Base-by-base conservation (phyloP, 2,329 filamentous ascomycete genomes). In the Paecilomyces fulvus region DNA sequence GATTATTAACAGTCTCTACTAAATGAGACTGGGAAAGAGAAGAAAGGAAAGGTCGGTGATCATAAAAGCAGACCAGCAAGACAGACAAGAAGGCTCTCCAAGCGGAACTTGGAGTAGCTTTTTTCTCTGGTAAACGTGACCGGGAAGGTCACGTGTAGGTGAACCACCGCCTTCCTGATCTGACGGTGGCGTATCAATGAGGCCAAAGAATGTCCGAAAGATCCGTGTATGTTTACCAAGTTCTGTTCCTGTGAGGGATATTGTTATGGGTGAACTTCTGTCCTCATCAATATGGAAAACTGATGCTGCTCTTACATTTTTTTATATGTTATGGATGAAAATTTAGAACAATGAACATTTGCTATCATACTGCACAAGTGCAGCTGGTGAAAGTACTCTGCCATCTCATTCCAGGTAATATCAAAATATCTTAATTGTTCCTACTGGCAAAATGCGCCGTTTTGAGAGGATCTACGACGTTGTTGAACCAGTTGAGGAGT, bases 401-500 rank as follows among this genome's bases (percentile, higher is more conserved):
- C 5, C 25, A 28, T 28, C 2, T 28, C 1, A 28, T 5, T 28
- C 7, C 25, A 1, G 25, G 25, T 28, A 28, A 28, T 28, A 28
- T 28, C 25, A 28, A 28, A 2, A 28, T 28, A 28, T 28, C 25
- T 28, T 3, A 28, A 5, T 5, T 28, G 25, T 28, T 5, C 7
- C 25, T 21, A 28, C 5, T 7, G 25, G 25, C 25, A 56, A 56
- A 49, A 62, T 62, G 57, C 57, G 59, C 7, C 61, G 59, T 17
- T 64, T 64, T 20, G 57, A 65, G 25, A 55, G 61, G 52, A 65
- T 65, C 21, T 37, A 63, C 46, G 58, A 64, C 23, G 55, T 61
- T 30, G 62, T 64, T 4, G 64, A 67, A 49, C 55, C 60, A n/a
- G 61, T 64, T 31, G 61, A 66, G 37, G 63, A 67, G 30, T 66